Evolutionary conservation across 228 moss, liverwort and hornwort species (phyloP), one percentile per base, ranked within the genome.

Genomic region (Sphagnum fallax): DNA sequence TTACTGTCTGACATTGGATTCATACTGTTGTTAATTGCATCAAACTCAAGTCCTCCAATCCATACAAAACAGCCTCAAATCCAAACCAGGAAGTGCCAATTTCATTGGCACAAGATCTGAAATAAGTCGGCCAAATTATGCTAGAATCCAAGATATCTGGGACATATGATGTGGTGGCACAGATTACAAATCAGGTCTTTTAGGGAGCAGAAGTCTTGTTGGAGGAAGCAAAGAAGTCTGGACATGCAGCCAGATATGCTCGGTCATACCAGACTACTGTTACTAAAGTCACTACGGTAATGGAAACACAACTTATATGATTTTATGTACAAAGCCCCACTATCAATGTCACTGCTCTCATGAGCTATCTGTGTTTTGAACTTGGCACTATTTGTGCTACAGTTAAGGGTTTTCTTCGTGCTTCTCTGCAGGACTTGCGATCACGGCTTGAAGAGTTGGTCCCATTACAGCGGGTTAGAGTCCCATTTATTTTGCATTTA

Each of bases 371-470:
- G 15, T 59, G 13, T 60, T 14, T 6, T 62, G 7, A 8, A 14
- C 62, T 62, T 9, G 15, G 32, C 8, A 14, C 62, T 32, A 32
- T 32, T 47, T 6, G 0, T 14, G 5, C 18, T 9, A 32, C 62
- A 62, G 6, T 62, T 47, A 4, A 62, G 8, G 62, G 14, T 9
- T 50, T 9, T 65, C 12, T 48, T 65, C 52, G 66, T 6, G 6
- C 32, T 62, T 53, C 4, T 72, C 61, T 68, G 75, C 78, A 77
- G 81, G 88, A 91, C 71, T 75, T 91, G 72, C 85, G 80, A 69
- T 75, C 88, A 64, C 77, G 81, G 70, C 60, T 91, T 69, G 79
- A 73, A 52, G 85, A 91, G 61, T 75, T 91, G 83, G 82, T 91
- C 50, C 90, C 88, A 52, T 79, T 76, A 53, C 85, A 91, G 80